A percentile compares a stretch with the other conserved stretches of the same genome.
phyloP scores from a whole-genome alignment of 495 filamentous ascomycete species.

The Elasticomyces elasticus region DNA sequence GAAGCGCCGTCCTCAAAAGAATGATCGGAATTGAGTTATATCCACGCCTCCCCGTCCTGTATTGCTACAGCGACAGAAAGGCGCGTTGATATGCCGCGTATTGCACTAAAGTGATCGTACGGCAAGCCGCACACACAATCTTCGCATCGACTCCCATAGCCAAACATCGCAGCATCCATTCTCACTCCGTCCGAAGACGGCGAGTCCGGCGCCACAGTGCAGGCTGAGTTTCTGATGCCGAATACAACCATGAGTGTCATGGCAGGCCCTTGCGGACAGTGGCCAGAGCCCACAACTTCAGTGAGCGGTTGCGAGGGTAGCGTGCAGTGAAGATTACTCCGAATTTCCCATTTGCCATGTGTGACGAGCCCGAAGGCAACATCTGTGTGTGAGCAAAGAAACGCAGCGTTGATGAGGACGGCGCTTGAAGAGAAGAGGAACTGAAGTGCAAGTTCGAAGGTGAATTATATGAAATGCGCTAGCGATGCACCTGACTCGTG shows the following conservation, averaged over 20 bases:
- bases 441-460: slow-evolving; percentile 25
- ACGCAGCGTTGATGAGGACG: slow-evolving; percentile 96
- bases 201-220: slow-evolving; percentile 23
- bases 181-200: slow-evolving; percentile 29
- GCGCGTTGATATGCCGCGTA: slow-evolving; percentile 75
- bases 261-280: slow-evolving; percentile 88
- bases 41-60: slow-evolving; percentile 33
- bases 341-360: slow-evolving; percentile 98
- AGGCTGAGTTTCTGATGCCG: slow-evolving; percentile 97
- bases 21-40: slow-evolving; percentile 99
- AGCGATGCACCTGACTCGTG: background rate
- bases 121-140: slow-evolving; percentile 33
- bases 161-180: slow-evolving; percentile 20
- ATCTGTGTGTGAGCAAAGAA: slow-evolving; percentile 98
- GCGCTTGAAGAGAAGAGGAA: slow-evolving; percentile 54
- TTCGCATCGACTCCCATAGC: slow-evolving; percentile 39
- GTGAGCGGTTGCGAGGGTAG: slow-evolving; percentile 1
- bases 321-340: slow-evolving; percentile 84
- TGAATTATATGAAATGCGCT: background rate
- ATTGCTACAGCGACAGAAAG: slow-evolving; percentile 31
- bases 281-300: slow-evolving; percentile 27
- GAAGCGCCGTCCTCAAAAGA: slow-evolving; percentile 78
- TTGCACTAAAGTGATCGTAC: slow-evolving; percentile 91
- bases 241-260: slow-evolving; percentile 83
- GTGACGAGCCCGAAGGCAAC: slow-evolving; percentile 25